phyloP scores from a whole-genome alignment of 2,329 filamentous ascomycete species.

The Clarireedia hainanense region DNA sequence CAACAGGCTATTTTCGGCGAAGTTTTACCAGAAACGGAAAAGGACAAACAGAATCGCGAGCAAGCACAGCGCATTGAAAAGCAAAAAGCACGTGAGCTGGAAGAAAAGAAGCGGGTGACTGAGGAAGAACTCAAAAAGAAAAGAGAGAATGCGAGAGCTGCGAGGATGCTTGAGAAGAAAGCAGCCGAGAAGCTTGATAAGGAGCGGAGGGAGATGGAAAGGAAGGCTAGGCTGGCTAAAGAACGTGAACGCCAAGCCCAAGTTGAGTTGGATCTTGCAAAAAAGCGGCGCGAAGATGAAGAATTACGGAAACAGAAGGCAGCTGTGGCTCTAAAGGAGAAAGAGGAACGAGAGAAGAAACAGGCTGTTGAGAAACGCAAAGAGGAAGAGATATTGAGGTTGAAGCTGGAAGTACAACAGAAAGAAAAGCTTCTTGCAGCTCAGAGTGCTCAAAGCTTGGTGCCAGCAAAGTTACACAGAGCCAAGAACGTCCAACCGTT shows the following conservation, averaged over 20 bases:
- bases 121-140: not conserved
- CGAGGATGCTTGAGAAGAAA: not conserved
- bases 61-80: not conserved
- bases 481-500: too few relatives aligned
- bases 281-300: constrained; percentile 8
- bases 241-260: constrained; percentile 6
- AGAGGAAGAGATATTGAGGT: too few relatives aligned
- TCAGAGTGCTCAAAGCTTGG: too few relatives aligned
- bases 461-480: too few relatives aligned
- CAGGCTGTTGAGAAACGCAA: too few relatives aligned
- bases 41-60: constrained; percentile 2
- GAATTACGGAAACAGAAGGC: constrained; percentile 7
- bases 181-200: constrained; percentile 6
- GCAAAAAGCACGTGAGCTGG: not conserved
- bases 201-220: constrained; percentile 5
- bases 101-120: not conserved
- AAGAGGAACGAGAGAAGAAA: too few relatives aligned
- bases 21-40: constrained; percentile 9
- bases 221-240: constrained; percentile 5
- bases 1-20: constrained; percentile 17
- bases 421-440: too few relatives aligned
- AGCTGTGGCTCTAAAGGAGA: not conserved
- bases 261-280: not conserved
- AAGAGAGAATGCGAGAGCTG: not conserved
- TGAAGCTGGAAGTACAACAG: too few relatives aligned